These are phyloP conservation scores for Arbutus unedo DNA, from an alignment of 148 eudicot genomes.

Conservation along the genomic window DNA sequence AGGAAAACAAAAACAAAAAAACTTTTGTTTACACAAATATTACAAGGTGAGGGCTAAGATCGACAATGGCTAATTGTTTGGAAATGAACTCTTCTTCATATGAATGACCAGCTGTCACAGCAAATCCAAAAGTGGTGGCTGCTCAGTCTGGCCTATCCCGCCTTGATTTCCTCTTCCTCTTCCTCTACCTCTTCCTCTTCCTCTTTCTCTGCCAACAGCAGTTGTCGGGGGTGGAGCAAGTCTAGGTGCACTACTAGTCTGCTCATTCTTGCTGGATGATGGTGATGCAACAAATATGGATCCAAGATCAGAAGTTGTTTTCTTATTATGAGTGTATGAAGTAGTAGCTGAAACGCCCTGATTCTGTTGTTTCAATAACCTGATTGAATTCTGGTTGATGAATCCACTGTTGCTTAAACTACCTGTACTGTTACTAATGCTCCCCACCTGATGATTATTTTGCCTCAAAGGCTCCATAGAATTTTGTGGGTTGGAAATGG, in stretches of 20 bases:
- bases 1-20: neutral
- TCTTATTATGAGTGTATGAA: conserved; percentile 24
- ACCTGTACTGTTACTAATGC: conserved; percentile 24
- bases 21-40: neutral
- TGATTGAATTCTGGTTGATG: conserved; percentile 42
- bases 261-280: conserved; percentile 46
- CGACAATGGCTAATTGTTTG: neutral
- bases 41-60: neutral
- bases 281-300: conserved; percentile 51
- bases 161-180: conserved; percentile 71
- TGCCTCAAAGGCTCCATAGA: conserved; percentile 36
- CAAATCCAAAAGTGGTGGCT: conserved; percentile 86
- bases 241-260: conserved; percentile 45
- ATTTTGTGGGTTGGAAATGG: conserved; percentile 25
- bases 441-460: conserved; percentile 36
- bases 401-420: conserved; percentile 30
- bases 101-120: conserved; percentile 28
- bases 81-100: neutral
- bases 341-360: conserved; percentile 36
- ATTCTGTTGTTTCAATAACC: conserved; percentile 53
- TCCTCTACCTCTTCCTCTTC: conserved; percentile 61
- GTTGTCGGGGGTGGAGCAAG: conserved; percentile 92
- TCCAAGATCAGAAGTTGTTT: conserved; percentile 47
- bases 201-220: conserved; percentile 81
- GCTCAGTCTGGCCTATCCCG: conserved; percentile 47